Conservation (phyloP, 139 green algal genomes). For the Haematococcus lacustris region DNA sequence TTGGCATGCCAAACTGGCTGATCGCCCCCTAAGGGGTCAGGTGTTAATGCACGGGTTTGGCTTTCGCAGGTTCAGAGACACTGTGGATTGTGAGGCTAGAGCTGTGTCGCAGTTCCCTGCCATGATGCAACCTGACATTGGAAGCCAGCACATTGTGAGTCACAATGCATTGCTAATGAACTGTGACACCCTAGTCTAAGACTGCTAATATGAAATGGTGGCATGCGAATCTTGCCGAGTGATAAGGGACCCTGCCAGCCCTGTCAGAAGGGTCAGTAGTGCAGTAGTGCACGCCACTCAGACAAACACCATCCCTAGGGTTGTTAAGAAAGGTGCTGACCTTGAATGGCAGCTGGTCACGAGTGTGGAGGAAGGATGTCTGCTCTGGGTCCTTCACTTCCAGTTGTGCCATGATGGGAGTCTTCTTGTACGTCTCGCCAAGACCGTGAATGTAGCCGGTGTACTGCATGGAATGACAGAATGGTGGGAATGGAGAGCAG, state of each 20-base stretch:
- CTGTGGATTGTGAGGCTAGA: too few relatives aligned
- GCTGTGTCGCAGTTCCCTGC: too few relatives aligned
- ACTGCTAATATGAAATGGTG: conserved; percentile 1
- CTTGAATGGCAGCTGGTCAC: conserved; percentile 19
- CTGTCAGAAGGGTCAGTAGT: background rate
- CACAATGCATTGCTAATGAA: background rate
- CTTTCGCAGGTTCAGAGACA: too few relatives aligned
- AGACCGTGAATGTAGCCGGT: conserved; percentile 55
- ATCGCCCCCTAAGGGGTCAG: too few relatives aligned
- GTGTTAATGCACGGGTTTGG: too few relatives aligned
- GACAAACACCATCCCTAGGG: too few relatives aligned
- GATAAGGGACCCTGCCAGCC: conserved; percentile 8
- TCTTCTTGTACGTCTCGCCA: conserved; percentile 60
- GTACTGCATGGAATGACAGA: conserved; percentile 42
- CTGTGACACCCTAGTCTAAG: background rate
- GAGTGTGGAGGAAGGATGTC: conserved; percentile 56
- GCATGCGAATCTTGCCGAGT: conserved; percentile 10
- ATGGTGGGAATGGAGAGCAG: too few relatives aligned
- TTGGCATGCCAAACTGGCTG: too few relatives aligned
- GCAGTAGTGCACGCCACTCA: background rate
- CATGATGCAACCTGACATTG: too few relatives aligned
- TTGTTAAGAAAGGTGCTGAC: too few relatives aligned
- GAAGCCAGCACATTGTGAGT: too few relatives aligned
- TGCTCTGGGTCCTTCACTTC: conserved; percentile 46
- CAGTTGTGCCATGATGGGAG: conserved; percentile 57